phyloP scores from a whole-genome alignment of 2,329 filamentous ascomycete species.

The Fusarium annulatum region DNA sequence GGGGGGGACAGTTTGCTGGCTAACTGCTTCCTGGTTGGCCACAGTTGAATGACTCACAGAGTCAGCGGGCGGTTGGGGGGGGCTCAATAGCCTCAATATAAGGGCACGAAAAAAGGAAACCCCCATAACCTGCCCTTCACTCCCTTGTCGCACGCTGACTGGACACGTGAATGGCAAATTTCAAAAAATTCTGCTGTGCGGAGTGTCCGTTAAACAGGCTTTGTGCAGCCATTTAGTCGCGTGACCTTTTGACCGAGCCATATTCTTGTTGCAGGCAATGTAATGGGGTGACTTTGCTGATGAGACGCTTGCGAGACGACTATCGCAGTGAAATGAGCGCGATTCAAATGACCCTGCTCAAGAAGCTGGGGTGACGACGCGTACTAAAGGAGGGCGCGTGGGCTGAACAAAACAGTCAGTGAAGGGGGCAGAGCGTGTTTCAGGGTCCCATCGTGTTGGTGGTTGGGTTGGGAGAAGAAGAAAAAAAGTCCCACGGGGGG shows the following conservation, averaged over 20 bases:
- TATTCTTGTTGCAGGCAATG: slow-evolving; percentile 1
- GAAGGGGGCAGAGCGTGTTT: slow-evolving; percentile 45
- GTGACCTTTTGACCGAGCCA: slow-evolving; percentile 1
- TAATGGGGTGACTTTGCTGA: slow-evolving; percentile 20
- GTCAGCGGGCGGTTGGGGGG: slow-evolving; percentile 34
- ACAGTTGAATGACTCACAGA: slow-evolving; percentile 45
- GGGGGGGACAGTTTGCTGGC: slow-evolving; percentile 30
- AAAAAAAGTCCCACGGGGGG: slow-evolving; percentile 39
- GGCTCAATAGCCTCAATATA: background rate
- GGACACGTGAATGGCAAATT: background rate
- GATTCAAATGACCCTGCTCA: slow-evolving; percentile 2
- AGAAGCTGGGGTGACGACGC: slow-evolving; percentile 31
- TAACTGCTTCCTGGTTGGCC: slow-evolving; percentile 39
- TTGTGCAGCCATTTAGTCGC: slow-evolving; percentile 1
- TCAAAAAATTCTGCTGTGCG: slow-evolving; percentile 31
- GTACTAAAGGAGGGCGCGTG: slow-evolving; percentile 26
- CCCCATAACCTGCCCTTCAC: slow-evolving; percentile 30
- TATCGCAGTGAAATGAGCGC: slow-evolving; percentile 9
- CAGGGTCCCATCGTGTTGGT: slow-evolving; percentile 41
- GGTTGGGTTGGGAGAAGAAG: slow-evolving; percentile 26
- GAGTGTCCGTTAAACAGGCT: slow-evolving; percentile 31
- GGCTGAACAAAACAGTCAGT: slow-evolving; percentile 31
- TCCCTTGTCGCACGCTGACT: slow-evolving; percentile 19
- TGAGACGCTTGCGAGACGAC: slow-evolving; percentile 41
- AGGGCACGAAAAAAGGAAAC: slow-evolving; percentile 37